These are phyloP conservation scores for Ceratorhiza oryzae-sativae DNA, from an alignment of 1,284 basidiomycete genomes.

Conservation along the genomic window DNA sequence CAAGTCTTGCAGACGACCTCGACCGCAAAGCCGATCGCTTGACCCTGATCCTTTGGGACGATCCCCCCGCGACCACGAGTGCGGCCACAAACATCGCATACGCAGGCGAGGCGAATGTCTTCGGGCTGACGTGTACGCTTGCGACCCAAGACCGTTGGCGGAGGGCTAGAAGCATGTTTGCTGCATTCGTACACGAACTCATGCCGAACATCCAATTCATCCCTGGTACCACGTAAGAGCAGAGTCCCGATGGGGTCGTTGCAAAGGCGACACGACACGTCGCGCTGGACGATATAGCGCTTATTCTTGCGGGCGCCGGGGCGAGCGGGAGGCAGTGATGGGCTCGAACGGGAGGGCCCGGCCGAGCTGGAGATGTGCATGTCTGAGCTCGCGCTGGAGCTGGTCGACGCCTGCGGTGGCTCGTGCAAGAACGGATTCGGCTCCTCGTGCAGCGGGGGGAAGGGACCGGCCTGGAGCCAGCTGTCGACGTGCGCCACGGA, in stretches of 20 bases:
- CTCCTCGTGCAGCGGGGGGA: constrained; percentile 27
- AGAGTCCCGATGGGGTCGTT: constrained; percentile 39
- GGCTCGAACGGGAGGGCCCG: constrained; percentile 29
- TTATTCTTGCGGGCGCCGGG: constrained; percentile 35
- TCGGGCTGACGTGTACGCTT: constrained; percentile 43
- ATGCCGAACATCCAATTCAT: constrained; percentile 40
- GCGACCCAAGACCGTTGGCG: constrained; percentile 29
- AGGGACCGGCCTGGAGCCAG: constrained; percentile 36
- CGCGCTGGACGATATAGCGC: constrained; percentile 33
- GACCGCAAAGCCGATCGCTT: constrained; percentile 39
- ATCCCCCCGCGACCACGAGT: constrained; percentile 42
- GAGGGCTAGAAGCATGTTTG: constrained; percentile 33
- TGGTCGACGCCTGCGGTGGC: constrained; percentile 32
- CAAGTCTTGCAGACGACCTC: constrained; percentile 42
- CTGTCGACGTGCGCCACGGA: constrained; percentile 19
- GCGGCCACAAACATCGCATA: constrained; percentile 43
- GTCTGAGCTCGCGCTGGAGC: constrained; percentile 34
- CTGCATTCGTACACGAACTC: constrained; percentile 41
- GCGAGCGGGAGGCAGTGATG: constrained; percentile 23
- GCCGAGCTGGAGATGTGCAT: constrained; percentile 1
- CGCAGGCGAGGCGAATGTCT: constrained; percentile 40
- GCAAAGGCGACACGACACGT: constrained; percentile 37
- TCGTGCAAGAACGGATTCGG: not conserved
- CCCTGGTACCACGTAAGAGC: constrained; percentile 41
- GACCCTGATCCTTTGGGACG: constrained; percentile 38